Base-by-base conservation (phyloP, 768 basidiomycete genomes). In the Polyporus arcularius region DNA sequence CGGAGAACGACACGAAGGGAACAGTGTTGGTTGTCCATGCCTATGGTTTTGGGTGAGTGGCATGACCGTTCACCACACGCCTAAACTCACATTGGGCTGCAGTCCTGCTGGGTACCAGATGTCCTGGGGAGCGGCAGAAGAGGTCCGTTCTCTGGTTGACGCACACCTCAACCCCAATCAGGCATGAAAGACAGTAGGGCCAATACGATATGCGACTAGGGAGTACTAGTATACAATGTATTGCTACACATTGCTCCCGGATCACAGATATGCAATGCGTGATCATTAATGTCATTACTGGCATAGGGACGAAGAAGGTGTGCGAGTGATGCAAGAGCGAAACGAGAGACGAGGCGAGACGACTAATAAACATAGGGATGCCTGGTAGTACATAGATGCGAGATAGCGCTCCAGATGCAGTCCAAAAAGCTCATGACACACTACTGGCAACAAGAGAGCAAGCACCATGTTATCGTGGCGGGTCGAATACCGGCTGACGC, bases 1-100 rank as follows among this genome's bases (percentile, higher is more conserved):
- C 55, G 41, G 68, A 60, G 60, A 26, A 26, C 21, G 21, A 26
- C 21, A 43, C 71, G 53, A 71, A 52, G 65, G 68, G 49, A 60
- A 67, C 38, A 26, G 68, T 75, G 66, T 60, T 65, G 12, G 79
- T 85, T 2, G 75, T 85, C 18, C 85, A 87, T 72, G 82, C 84
- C 28, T 87, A 87, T 69, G 85, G 85, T 6, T 82, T 86, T 40
- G 85, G 85, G 81, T 81, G 43, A 55, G 78, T 66, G 5, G 14
- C 11, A 11, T 41, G 3, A 7, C 12, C 35, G 26, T 40, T 32
- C n/a, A 41, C 21, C 6, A 15, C 26, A 8, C 9, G 18, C 21
- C 11, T 55, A 26, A 32, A 15, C 32, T 41, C 14, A 52, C 43
- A 28, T 38, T 30, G 15, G 18, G 53, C 14, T 26, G 31, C 57